Evolutionary conservation across 768 basidiomycete genomes (phyloP), one percentile per base, ranked within the genome.

Genomic region (Kwoniella botswanensis): DNA sequence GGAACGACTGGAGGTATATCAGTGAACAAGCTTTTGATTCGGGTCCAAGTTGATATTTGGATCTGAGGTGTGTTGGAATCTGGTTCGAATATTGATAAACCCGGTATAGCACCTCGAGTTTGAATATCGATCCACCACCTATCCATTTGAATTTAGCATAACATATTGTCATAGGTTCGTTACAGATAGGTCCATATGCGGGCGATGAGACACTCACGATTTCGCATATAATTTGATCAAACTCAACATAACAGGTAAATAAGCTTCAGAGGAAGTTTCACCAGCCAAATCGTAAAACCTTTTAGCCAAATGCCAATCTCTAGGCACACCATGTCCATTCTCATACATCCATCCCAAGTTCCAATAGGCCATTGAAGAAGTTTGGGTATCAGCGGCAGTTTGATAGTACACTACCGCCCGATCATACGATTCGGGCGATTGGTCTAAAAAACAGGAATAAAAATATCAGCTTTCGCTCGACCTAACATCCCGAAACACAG

Each of bases 341-440:
- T 98, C 96, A 82, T 98, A 98, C 97, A 98, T 98, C 93, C 93
- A 98, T 1, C 96, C 97, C 12, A 98, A 85, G 79, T 98, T 97
- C 94, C 94, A 98, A 90, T 97, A 93, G 1, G 97, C 94, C 73
- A 98, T 86, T 1, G 97, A 94, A 75, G 94, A 97, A 76, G 91
- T 76, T 71, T 95, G 93, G 2, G 93, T 95, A 73, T 94, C 93
- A 2, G 93, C 93, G 3, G 97, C 97, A 41, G 92, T 91, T 79
- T 93, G 94, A 78, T 99, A 99, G 80, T 93, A 98, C 29, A 90
- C 89, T 0, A 92, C 94, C 0, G 97, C 97, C 76, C 94, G 94
- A 82, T 96, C 94, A 81, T 90, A 89, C 18, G 92, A 88, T 46
- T 75, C 70, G 2, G 54, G 41, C 18, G 68, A 50, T 52, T 63